Conservation (phyloP, 2,329 filamentous ascomycete genomes). For the Talaromyces sp. region DNA sequence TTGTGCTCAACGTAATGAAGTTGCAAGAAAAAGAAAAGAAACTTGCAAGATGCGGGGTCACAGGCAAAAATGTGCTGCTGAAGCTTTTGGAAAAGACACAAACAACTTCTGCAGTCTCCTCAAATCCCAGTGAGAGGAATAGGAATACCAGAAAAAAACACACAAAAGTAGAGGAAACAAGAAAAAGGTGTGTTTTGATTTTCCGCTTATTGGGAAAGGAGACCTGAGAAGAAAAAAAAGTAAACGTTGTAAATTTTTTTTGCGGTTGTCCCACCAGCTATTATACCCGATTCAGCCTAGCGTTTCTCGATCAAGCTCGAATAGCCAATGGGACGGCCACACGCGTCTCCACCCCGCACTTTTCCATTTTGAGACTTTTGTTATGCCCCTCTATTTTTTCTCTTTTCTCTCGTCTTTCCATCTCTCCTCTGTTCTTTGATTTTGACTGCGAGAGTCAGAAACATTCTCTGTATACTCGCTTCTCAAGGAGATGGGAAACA, state of each 20-base stretch:
- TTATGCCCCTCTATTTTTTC: background rate
- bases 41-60: slow-evolving; percentile 10
- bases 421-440: background rate
- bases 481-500: no score
- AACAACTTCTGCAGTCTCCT: background rate
- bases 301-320: background rate
- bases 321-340: slow-evolving; percentile 5
- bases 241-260: slow-evolving; percentile 14
- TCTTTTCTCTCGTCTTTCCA: background rate
- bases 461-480: no score
- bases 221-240: slow-evolving; percentile 8
- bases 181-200: background rate
- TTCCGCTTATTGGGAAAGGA: background rate
- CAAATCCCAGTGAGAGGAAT: background rate
- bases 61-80: background rate
- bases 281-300: slow-evolving; percentile 1
- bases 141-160: background rate
- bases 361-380: slow-evolving; percentile 7
- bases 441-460: no score
- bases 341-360: slow-evolving; percentile 18
- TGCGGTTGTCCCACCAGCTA: slow-evolving; percentile 6
- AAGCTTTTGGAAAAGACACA: background rate
- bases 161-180: background rate
- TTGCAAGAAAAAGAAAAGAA: slow-evolving; percentile 6
- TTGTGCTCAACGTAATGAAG: background rate